Evolutionary conservation across 495 filamentous ascomycete species (phyloP).

Genomic region (Neurospora discreta): DNA sequence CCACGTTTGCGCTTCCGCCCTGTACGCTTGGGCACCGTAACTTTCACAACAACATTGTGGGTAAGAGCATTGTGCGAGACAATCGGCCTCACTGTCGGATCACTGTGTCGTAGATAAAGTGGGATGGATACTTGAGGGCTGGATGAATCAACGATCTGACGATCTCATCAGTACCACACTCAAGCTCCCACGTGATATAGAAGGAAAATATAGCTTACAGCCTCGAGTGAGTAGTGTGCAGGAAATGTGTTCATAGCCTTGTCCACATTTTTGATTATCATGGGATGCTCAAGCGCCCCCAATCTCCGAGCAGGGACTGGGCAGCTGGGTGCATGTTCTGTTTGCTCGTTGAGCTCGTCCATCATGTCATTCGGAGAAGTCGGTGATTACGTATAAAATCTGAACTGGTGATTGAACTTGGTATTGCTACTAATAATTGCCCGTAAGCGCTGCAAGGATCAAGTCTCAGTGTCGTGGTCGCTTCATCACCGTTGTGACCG

Average conservation of each 20-base stretch:
- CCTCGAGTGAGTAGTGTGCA: slow-evolving; percentile 48
- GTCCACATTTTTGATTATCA: slow-evolving; percentile 69
- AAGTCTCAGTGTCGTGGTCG: not conserved
- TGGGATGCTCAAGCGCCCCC: slow-evolving; percentile 79
- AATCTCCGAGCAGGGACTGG: slow-evolving; percentile 52
- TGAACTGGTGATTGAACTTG: not conserved
- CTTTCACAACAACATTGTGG: slow-evolving; percentile 73
- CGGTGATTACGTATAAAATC: not conserved
- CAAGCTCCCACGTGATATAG: not conserved
- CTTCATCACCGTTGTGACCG: not conserved
- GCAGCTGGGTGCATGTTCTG: slow-evolving; percentile 26
- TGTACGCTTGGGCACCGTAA: slow-evolving; percentile 77
- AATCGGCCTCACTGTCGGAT: slow-evolving; percentile 63
- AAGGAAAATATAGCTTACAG: slow-evolving; percentile 38
- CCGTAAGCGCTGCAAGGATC: not conserved
- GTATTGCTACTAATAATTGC: not conserved
- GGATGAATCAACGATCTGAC: slow-evolving; percentile 25
- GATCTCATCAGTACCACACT: not conserved
- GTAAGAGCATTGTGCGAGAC: slow-evolving; percentile 58
- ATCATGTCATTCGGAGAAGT: not conserved
- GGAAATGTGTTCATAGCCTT: slow-evolving; percentile 74
- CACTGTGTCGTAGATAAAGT: slow-evolving; percentile 64
- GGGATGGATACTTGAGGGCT: slow-evolving; percentile 35
- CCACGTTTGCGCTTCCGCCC: slow-evolving; percentile 75
- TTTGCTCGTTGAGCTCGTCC: not conserved